These are phyloP conservation scores for Claviceps quebecensis DNA, from an alignment of 2,329 filamentous ascomycete genomes.

Conservation along the genomic window DNA sequence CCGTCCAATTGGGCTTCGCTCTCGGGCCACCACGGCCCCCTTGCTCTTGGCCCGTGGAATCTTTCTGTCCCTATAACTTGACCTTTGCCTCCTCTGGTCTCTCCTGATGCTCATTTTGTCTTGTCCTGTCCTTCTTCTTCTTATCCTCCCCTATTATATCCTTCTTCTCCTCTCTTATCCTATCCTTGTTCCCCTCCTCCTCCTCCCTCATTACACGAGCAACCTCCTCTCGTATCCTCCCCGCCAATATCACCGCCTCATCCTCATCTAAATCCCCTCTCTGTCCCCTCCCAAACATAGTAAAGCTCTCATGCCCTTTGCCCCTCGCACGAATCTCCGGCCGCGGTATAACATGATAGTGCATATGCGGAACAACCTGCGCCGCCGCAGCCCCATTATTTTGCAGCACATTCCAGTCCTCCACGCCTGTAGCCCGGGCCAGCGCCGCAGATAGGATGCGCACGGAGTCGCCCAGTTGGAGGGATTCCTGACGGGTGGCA, in stretches of 20 bases:
- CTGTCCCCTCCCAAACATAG: slow-evolving; percentile 66
- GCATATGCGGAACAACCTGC: slow-evolving; percentile 84
- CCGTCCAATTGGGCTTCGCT: neutral
- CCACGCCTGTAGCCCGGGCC: slow-evolving; percentile 51
- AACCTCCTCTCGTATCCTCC: slow-evolving; percentile 35
- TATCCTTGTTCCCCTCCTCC: slow-evolving; percentile 19
- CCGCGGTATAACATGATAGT: slow-evolving; percentile 87
- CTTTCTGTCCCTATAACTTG: neutral
- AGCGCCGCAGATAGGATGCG: slow-evolving; percentile 61
- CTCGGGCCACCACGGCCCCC: neutral
- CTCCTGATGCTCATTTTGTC: neutral
- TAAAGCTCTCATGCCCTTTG: slow-evolving; percentile 50
- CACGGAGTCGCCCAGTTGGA: slow-evolving; percentile 53
- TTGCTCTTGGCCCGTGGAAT: neutral
- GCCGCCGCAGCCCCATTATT: slow-evolving; percentile 85
- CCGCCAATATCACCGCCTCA: slow-evolving; percentile 49
- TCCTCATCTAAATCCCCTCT: slow-evolving; percentile 65
- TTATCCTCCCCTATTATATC: neutral
- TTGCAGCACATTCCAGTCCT: slow-evolving; percentile 93
- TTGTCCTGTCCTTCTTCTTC: neutral
- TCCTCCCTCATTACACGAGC: slow-evolving; percentile 32
- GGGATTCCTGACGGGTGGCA: slow-evolving; percentile 46
- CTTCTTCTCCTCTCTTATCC: neutral
- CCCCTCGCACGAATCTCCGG: slow-evolving; percentile 49
- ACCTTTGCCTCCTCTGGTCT: neutral